Base-by-base conservation (phyloP, 192 early-diverging fungal species). In the Linnemannia zychae region DNA sequence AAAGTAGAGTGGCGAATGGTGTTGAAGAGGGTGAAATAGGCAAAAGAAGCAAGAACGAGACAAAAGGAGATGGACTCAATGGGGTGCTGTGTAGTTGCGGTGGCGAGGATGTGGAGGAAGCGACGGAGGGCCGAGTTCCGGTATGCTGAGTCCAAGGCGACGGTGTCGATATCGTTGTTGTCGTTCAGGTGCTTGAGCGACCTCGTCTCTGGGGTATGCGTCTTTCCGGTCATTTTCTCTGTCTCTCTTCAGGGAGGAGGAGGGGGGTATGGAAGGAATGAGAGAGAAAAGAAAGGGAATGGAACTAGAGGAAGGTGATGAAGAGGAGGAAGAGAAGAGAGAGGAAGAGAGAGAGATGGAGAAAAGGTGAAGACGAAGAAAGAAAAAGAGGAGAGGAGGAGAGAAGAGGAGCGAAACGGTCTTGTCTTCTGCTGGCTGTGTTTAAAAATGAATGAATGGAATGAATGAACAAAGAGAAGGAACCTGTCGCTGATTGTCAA, bases 11-110 rank as follows among this genome's bases (percentile, higher is more conserved):
- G 90, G 60, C 92, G 85, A 47, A 93, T 90, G 13, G 93, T 89
- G 81, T 95, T 91, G 88, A 94, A 93, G 31, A 97, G 89, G 13
- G 91, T 93, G 83, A 95, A 94, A 84, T 96, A 97, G 37, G 91
- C 90, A 80, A 93, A 96, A 18, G 93, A 92, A 34, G 94, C 95
- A 24, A 96, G 80, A 53, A 96, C 89, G 49, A 95, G 85, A 72
- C 91, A 92, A 71, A 91, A 84, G 49, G 91, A 91, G 74, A 97
- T 95, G 74, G 91, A 92, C 87, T 97, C 96, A 74, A 97, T 95
- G 63, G 96, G 96, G 85, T 94, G 93, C 75, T 92, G 91, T 40
- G 94, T 84, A 46, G 77, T 75, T 18, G 47, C 77, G 15, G 82
- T 71, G 44, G 76, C 82, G 44, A 84, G 67, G n/a, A 73, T 71